Evolutionary conservation across 768 basidiomycete genomes (phyloP).

Genomic region (Pholiota microspora): DNA sequence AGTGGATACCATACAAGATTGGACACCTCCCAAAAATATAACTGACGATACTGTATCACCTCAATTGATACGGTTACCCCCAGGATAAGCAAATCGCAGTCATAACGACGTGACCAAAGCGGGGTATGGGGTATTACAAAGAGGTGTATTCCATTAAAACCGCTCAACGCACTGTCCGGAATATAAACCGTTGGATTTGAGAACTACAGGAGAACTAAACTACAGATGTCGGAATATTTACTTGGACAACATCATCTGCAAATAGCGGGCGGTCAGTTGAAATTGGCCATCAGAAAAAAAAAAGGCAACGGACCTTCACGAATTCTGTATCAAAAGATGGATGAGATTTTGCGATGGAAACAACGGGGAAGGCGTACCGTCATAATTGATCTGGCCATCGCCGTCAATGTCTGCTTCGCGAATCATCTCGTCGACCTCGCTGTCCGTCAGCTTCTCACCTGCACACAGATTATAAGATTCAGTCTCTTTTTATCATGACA

Average conservation of each 20-base stretch:
- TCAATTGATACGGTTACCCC: too few species aligned
- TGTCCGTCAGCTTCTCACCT: slow-evolving; percentile 87
- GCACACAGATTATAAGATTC: neutral
- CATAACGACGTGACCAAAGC: too few species aligned
- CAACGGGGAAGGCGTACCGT: slow-evolving; percentile 39
- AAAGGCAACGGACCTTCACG: slow-evolving; percentile 20
- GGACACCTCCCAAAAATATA: too few species aligned
- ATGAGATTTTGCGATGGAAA: neutral
- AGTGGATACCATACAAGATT: too few species aligned
- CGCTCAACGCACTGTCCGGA: neutral
- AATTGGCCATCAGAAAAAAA: neutral
- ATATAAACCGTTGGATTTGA: neutral
- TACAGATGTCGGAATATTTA: slow-evolving; percentile 15
- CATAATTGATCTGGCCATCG: slow-evolving; percentile 91
- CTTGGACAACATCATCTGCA: slow-evolving; percentile 27
- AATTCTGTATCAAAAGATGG: slow-evolving; percentile 17
- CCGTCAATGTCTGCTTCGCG: slow-evolving; percentile 94
- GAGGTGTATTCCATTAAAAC: neutral
- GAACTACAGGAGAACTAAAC: slow-evolving; percentile 15
- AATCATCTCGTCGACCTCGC: slow-evolving; percentile 95
- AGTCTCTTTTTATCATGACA: neutral
- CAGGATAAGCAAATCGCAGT: too few species aligned
- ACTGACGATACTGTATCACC: too few species aligned
- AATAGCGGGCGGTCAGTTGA: neutral
- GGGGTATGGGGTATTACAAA: too few species aligned